Conservation (phyloP, 2,329 filamentous ascomycete species). For the Trichoderma harzianum region DNA sequence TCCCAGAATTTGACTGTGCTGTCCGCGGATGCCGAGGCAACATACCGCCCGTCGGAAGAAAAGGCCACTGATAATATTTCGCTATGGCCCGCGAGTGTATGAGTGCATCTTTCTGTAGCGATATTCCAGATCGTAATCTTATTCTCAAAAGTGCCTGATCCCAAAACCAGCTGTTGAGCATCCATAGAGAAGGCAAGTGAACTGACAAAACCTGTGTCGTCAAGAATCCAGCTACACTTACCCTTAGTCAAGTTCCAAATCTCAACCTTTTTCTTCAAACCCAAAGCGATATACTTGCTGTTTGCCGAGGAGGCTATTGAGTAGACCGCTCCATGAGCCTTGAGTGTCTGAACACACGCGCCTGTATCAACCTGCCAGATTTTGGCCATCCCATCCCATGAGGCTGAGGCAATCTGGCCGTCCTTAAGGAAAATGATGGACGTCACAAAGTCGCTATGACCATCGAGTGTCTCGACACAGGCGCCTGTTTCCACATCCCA, state of each 20-base stretch:
- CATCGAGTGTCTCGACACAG: neutral
- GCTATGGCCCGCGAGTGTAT: neutral
- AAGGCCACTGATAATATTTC: neutral
- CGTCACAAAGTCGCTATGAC: neutral
- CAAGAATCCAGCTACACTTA: neutral
- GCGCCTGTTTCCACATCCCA: neutral
- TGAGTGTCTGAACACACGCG: neutral
- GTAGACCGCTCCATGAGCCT: neutral
- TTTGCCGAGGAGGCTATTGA: conserved; percentile 1
- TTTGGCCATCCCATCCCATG: neutral
- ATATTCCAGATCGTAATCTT: neutral
- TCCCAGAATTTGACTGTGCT: conserved; percentile 16
- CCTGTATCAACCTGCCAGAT: conserved; percentile 8
- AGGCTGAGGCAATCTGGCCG: neutral
- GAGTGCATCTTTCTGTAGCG: neutral
- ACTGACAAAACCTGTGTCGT: neutral
- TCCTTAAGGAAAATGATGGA: neutral
- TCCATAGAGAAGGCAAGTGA: conserved; percentile 6
- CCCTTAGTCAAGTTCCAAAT: conserved; percentile 9
- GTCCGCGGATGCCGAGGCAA: neutral
- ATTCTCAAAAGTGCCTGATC: neutral
- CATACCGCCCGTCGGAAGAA: neutral
- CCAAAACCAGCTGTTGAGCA: neutral
- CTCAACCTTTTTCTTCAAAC: neutral
- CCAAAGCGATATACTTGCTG: neutral